Evolutionary conservation across 805 yeast species (phyloP), one percentile per base, ranked within the genome.

Genomic region (Trichomonascus vanleenenianus): DNA sequence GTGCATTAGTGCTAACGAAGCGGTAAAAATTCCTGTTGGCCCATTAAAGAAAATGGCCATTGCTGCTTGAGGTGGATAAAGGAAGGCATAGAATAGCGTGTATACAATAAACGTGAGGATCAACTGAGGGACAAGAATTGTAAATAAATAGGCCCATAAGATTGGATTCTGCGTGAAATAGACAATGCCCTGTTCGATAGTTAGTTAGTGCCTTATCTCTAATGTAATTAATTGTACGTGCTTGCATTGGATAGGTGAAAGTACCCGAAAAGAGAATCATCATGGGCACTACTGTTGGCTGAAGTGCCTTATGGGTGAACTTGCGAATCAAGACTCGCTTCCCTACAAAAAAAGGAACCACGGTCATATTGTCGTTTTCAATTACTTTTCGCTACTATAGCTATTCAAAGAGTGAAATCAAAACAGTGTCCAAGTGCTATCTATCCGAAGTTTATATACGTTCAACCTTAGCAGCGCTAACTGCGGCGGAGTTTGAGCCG

Each of bases 1-100:
- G 50, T 71, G 76, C 16, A 73, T 51, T 25, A 73, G 62, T 2
- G 73, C 60, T 11, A 70, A 51, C 67, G 73, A 66, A 0, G 79
- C 72, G 14, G 72, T 63, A 11, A 75, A 38, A 2, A 74, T 30
- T 0, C 79, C 81, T 10, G 72, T 55, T 0, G 83, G 82, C 2
- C 81, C 81, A 20, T 71, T 61, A 41, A 74, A 57, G 19, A 74
- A 43, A 25, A 69, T 52, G 7, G 71, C 67, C 4, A 73, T 40
- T 7, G 68, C 56, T 1, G 75, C 72, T 42, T 71, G 67, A 1
- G 70, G 51, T 0, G 81, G 81, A 50, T 67, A 74, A n/a, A 73
- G 52, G 12, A 66, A 51, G 9, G 66, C 41, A 47, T 66, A 68
- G 50, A 71, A 57, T 3, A 66, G 38, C 4, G 61, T 15, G 34